phyloP scores from a whole-genome alignment of 495 filamentous ascomycete genomes.

The Saxophila tyrrhenica region DNA sequence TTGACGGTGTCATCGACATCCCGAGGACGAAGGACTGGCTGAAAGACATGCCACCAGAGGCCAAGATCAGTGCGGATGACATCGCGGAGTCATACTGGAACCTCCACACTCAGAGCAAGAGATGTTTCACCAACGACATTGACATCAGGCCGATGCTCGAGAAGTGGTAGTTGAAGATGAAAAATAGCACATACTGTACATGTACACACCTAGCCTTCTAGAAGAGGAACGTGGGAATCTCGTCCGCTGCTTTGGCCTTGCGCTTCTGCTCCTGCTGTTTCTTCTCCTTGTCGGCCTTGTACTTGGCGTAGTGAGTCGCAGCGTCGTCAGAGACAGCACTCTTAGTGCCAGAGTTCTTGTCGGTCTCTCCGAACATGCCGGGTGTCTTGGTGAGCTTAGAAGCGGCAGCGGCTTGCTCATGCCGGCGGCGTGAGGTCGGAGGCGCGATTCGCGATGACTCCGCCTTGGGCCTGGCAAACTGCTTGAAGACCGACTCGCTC shows the following conservation, averaged over 20 bases:
- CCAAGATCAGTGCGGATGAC: slow-evolving; percentile 71
- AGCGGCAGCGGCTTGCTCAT: not conserved
- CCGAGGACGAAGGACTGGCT: slow-evolving; percentile 51
- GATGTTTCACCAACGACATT: slow-evolving; percentile 71
- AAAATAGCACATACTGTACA: not conserved
- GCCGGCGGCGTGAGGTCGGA: not conserved
- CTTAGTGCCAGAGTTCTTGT: not conserved
- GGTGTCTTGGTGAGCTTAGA: not conserved
- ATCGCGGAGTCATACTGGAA: slow-evolving; percentile 88
- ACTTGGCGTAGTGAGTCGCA: slow-evolving; percentile 13
- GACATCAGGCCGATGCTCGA: slow-evolving; percentile 71
- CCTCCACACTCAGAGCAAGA: slow-evolving; percentile 72
- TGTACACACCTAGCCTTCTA: slow-evolving; percentile 1
- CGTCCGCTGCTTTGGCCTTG: slow-evolving; percentile 18
- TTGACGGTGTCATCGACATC: slow-evolving; percentile 87
- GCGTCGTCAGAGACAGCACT: not conserved
- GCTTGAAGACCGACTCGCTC: slow-evolving; percentile 5
- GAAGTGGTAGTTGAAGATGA: slow-evolving; percentile 42
- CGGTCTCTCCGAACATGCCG: not conserved
- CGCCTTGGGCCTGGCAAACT: not conserved
- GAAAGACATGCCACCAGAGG: slow-evolving; percentile 48
- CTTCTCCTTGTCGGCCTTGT: slow-evolving; percentile 21
- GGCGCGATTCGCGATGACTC: not conserved
- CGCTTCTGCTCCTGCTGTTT: slow-evolving; percentile 18
- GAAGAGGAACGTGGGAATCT: slow-evolving; percentile 28